Evolutionary conservation across 495 filamentous ascomycete genomes (phyloP).

Genomic region (Talaromyces adpressus): DNA sequence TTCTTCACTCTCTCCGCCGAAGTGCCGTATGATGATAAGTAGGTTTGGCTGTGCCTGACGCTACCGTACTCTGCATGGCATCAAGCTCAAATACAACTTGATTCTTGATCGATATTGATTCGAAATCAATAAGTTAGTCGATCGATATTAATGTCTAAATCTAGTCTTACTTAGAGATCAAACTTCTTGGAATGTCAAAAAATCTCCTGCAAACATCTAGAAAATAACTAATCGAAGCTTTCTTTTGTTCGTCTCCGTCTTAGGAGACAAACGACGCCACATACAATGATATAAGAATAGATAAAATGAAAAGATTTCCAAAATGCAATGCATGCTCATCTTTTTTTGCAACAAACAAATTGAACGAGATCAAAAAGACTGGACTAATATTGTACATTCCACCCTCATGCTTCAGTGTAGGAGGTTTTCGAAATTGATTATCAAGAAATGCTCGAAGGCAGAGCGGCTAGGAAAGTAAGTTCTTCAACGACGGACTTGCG

Average conservation of each 20-base stretch:
- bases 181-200: neutral
- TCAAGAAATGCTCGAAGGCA: neutral
- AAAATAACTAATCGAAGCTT: neutral
- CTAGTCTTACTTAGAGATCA: neutral
- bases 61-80: neutral
- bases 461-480: slow-evolving; percentile 52
- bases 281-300: neutral
- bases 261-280: neutral
- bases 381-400: neutral
- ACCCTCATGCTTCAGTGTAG: neutral
- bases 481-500: slow-evolving; percentile 68
- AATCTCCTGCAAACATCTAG: neutral
- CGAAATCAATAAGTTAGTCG: neutral
- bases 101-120: neutral
- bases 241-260: neutral
- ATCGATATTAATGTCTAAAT: neutral
- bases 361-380: neutral
- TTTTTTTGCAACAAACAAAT: slow-evolving; percentile 1
- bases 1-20: neutral
- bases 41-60: neutral
- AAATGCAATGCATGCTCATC: neutral
- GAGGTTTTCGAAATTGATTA: neutral
- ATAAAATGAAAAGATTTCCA: neutral
- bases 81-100: neutral
- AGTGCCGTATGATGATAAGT: too few relatives aligned